Evolutionary conservation across 441 rosid genomes (phyloP), one percentile per base, ranked within the genome.

Genomic region (Gossypium gossypioides): DNA sequence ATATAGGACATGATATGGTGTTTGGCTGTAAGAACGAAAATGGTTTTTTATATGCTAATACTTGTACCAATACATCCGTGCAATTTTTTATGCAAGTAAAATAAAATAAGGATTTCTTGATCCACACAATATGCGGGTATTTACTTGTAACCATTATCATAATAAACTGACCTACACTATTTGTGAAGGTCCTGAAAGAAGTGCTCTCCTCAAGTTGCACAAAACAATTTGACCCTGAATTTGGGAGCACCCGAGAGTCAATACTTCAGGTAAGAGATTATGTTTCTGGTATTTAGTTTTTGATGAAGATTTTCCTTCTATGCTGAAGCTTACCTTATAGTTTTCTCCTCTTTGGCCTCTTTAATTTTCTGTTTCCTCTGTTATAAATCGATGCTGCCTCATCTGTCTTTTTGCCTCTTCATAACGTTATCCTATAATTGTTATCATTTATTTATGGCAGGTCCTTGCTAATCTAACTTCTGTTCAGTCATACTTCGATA

Each of bases 191-290:
- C 73, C 75, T 91, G 81, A 87, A 77, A 76, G 91, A 84, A 75
- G 87, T 80, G 62, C 81, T 91, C 73, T 80, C 87, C 54, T 82
- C 86, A 68, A 81, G 72, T 78, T 73, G 75, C 68, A 67, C 82
- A 42, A 83, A 82, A 60, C 79, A 78, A 76, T 72, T 77, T 48
- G 87, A 87, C 64, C 81, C 87, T 57, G 93, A 89, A 68, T 88
- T 89, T 74, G 85, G 88, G 55, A 74, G 84, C 71, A 83, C 89
- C 42, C 88, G 92, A 40, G 96, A 89, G 74, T 85, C 90, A 27
- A 80, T 91, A 82, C 96, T 91, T 77, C 93, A 91, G 90, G 96
- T 91, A 71, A 80, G 76, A 69, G 75, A 54, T 52, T 25, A 40
- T 21, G 16, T 16, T 68, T 52, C 44, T 0, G 27, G 22, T 50